phyloP scores from a whole-genome alignment of 225 moss, liverwort and hornwort species.

The Sphagnum contortum region DNA sequence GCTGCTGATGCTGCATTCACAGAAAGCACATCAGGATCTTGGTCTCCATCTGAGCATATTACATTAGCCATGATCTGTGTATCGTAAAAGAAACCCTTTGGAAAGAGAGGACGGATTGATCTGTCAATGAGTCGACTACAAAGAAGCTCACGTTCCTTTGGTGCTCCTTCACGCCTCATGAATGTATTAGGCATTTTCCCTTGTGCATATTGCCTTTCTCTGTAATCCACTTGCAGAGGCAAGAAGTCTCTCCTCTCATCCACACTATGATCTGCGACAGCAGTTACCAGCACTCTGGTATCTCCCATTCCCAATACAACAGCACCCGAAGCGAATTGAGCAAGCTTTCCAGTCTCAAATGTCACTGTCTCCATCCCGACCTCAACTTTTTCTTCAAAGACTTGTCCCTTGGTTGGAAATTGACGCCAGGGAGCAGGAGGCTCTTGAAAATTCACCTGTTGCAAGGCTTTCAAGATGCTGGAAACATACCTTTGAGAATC shows the following conservation, averaged over 20 bases:
- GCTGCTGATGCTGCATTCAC: slow-evolving; percentile 97
- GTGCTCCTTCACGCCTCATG: slow-evolving; percentile 90
- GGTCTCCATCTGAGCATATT: slow-evolving; percentile 87
- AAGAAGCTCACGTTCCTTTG: slow-evolving; percentile 87
- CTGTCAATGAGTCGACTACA: slow-evolving; percentile 84
- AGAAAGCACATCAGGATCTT: slow-evolving; percentile 89
- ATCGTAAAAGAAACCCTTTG: slow-evolving; percentile 72
- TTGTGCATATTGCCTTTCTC: slow-evolving; percentile 91
- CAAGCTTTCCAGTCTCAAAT: slow-evolving; percentile 94
- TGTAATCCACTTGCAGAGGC: slow-evolving; percentile 90
- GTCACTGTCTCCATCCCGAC: slow-evolving; percentile 41
- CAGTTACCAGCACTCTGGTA: slow-evolving; percentile 81
- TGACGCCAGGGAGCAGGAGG: slow-evolving; percentile 69
- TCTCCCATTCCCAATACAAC: slow-evolving; percentile 76
- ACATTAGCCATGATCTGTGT: slow-evolving; percentile 97
- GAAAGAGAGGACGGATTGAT: slow-evolving; percentile 83
- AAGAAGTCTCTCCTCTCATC: slow-evolving; percentile 54
- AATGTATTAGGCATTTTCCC: slow-evolving; percentile 90
- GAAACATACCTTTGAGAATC: slow-evolving; percentile 7
- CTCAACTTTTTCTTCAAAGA: slow-evolving; percentile 56
- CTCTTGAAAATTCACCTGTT: slow-evolving; percentile 26
- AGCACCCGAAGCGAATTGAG: slow-evolving; percentile 88
- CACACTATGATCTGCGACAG: slow-evolving; percentile 55
- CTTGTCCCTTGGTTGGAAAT: slow-evolving; percentile 65
- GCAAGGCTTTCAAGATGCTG: slow-evolving; percentile 10